Base-by-base conservation (phyloP, 2,329 filamentous ascomycete genomes). In the Curvularia eragrostidis region DNA sequence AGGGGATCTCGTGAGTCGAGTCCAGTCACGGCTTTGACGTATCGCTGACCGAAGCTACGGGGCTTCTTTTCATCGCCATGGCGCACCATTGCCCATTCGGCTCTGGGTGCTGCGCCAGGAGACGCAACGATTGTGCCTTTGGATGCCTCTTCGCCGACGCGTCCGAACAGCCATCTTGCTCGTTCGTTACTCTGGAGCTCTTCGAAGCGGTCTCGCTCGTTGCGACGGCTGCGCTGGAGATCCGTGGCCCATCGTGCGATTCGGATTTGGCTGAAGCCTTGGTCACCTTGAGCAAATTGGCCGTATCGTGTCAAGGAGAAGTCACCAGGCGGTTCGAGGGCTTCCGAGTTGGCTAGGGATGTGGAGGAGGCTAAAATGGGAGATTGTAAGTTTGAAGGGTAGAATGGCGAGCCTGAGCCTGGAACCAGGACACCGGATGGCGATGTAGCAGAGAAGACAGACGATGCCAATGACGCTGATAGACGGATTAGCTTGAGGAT, bases 221-320 rank as follows among this genome's bases (percentile, higher is more conserved):
- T 89, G 26, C 87, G 84, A 1, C 95, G 80, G 68, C 89, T 91
- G 54, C 87, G 85, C 72, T 96, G 91, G 0, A 96, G 81, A 66
- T 95, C 90, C 7, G 87, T 84, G 0, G 92, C 91, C 92, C 92
- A 96, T 70, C 89, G 90, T 1, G 89, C 90, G 18, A 96, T 82
- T 6, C 89, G 84, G n/a, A 94, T 82, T 63, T 89, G 86, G 12
- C 87, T 86, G 41, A 88, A 77, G 6, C 80, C 81, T 65, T 89
- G 86, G 68, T 89, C 85, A 18, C 82, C 80, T 57, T 85, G 83
- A 18, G 59, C 46, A 69, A 87, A 81, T 13, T 63, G 65, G 38
- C 84, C 80, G 52, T 89, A 81, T 54, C 86, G 81, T 7, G 75
- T 65, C 6, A 76, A 60, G 2, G 73, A 75, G 57, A 79, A 79